Evolutionary conservation across 2,329 filamentous ascomycete species (phyloP), one percentile per base, ranked within the genome.

Genomic region (Leptographium procerum): DNA sequence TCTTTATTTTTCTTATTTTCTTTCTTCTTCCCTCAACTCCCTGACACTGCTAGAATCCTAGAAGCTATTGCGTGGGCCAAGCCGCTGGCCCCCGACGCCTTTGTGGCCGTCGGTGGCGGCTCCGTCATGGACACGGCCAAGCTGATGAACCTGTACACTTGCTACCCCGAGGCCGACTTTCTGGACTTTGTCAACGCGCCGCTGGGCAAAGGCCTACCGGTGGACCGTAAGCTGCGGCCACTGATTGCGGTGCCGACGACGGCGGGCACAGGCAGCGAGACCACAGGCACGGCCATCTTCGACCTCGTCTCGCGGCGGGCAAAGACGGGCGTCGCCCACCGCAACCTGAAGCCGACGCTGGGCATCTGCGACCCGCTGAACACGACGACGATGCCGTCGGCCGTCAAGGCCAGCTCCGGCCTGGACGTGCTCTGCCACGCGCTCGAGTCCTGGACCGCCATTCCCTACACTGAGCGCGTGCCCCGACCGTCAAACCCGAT

Each of bases 61-160:
- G 88, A 95, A 63, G 94, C 94, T 8, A 96, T 99, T 68, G 87
- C 80, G 1, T 95, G 91, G 74, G 85, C 85, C 22, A 92, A 91
- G 65, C 84, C 87, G 1, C 89, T 90, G 69, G 73, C 80, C 31
- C 88, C 91, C 0, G 94, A 97, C 72, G 90, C 89, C 2, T 96
- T 95, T 70, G 79, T 99, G 19, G 94, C 94, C 26, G 94, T 99
- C 19, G 94, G 88, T 31, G 81, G 91, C 65, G 94, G 94, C 43
- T 95, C 90, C 45, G 94, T 97, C 64, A 99, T 99, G 65, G 94
- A 99, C 73, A 99, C 94, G 1, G 92, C 94, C 57, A 99, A 99
- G 73, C 80, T 99, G 59, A 97, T 99, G 91, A 99, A 99, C 69
- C 80, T 99, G 0, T 97, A 97, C 74, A 88, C 86, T 1, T 86